Base-by-base conservation (phyloP, 805 yeast species). In the Diddensiella santjacobensis region DNA sequence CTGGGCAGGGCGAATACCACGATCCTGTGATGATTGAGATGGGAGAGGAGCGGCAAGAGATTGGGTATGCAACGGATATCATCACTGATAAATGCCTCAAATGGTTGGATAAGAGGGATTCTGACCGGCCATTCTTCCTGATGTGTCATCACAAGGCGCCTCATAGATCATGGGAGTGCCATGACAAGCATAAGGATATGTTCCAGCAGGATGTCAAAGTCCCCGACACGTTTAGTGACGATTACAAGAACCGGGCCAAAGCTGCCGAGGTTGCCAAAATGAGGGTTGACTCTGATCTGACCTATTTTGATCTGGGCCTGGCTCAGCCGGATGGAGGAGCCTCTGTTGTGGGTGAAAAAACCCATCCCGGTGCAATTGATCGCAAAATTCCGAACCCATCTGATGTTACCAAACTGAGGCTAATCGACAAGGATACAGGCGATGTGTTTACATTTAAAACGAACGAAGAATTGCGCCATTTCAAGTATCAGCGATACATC, bases 171-270 rank as follows among this genome's bases (percentile, higher is more conserved):
- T 42, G 45, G 45, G 45, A 42, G 24, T 29, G 23, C 24, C 6
- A 42, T 15, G 15, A 30, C 4, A 42, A 42, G 26, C 45, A 26
- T 20, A 24, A 42, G 38, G 15, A 42, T 15, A 8, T 30, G 11
- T 42, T 22, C 20, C 30, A 26, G 20, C 38, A 42, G 4, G 45
- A 42, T 15, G 26, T 42, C 13, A 42, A 42, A 19, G 36, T 42
- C 4, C 38, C 45, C 15, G 45, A 30, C 11, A 42, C 45, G 23
- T 42, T n/a, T 20, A 20, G 26, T 42, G 45, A 42, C 17, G 45
- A 42, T 22, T 42, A 42, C 22, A 42, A 30, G 24, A 26, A 42
- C 20, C 45, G 45, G 13, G 45, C 45, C 6, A 42, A 42, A 42
- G 31, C 31, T 26, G 31, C 31, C 33, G 35, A 23, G 15, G 33